Base-by-base conservation (phyloP, 2,329 filamentous ascomycete species). In the Emergomyces africanus region DNA sequence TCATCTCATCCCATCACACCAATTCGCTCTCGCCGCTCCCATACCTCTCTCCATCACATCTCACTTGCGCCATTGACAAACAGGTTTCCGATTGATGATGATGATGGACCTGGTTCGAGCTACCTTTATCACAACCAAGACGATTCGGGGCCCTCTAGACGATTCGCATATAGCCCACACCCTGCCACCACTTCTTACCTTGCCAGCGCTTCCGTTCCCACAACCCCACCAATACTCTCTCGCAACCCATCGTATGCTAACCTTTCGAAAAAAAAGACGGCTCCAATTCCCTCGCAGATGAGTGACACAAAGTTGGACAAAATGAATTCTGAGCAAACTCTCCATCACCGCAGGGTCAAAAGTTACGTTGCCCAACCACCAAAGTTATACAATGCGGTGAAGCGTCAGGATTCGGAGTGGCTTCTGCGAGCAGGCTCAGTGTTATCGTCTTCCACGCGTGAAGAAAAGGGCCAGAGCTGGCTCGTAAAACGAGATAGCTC, bases 401-500 rank as follows among this genome's bases (percentile, higher is more conserved):
- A 39, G 57, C 64, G 53, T 6, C 59, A 65, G 9, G 75, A 79
- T 57, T 75, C 81, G 55, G 80, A 81, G 67, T 85, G 83, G 83
- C 73, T 85, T 58, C 77, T 83, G 50, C 79, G 82, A 57, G 79
- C 82, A 0, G 81, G 81, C 2, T 74, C 82, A 8, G 77, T 78
- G 0, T 78, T 84, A 5, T 79, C 81, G 1, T 78, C 79, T 4
- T 77, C 81, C 23, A 78, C 81, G 5, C 74, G 81, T 42, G 82
- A 85, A 64, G 78, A 78, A 60, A 84, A 85, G 64, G 83, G 83
- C n/a, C 82, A 84, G 66, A 79, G 78, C 59, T 85, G 82, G 82
- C 74, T 84, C 2, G 73, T 75, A 2, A 78, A 82, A 57, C 74
- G 81, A 30, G 78, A 81, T 62, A 82, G 78, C 61, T 79, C 78